These are phyloP conservation scores for Quercus cerris DNA, from an alignment of 306 rosid species.

Conservation along the genomic window DNA sequence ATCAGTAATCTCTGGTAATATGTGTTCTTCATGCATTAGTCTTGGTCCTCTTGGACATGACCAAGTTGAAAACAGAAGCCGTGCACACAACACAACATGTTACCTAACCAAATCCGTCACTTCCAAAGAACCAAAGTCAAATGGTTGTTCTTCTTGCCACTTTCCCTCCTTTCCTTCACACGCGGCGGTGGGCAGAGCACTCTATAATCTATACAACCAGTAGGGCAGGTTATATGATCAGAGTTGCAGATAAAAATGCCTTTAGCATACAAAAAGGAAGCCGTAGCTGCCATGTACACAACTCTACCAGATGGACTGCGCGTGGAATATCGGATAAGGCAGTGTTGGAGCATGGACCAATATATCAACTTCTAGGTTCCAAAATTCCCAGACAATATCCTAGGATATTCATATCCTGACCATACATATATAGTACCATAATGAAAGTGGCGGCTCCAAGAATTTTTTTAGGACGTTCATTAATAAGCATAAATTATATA, in stretches of 20 bases:
- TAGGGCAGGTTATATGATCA: neutral
- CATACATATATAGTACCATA: no score
- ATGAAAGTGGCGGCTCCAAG: no score
- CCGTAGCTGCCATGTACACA: neutral
- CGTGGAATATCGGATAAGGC: neutral
- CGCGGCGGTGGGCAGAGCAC: neutral
- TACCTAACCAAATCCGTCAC: neutral
- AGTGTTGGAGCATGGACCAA: neutral
- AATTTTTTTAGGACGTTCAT: no score
- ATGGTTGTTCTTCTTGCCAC: neutral
- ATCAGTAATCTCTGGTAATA: no score
- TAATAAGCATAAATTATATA: no score
- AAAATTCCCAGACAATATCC: neutral
- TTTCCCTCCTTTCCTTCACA: neutral
- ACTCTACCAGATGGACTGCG: neutral
- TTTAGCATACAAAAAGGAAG: neutral
- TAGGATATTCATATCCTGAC: neutral
- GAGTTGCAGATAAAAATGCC: neutral
- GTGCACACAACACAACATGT: neutral
- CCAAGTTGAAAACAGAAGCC: neutral
- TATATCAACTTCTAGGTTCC: neutral
- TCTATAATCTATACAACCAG: neutral
- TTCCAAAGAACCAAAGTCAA: neutral
- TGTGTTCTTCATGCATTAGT: no score
- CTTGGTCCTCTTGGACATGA: no score